These are phyloP conservation scores for Conticribra guillardii DNA, from an alignment of 108 stramenopile species.

Conservation along the genomic window DNA sequence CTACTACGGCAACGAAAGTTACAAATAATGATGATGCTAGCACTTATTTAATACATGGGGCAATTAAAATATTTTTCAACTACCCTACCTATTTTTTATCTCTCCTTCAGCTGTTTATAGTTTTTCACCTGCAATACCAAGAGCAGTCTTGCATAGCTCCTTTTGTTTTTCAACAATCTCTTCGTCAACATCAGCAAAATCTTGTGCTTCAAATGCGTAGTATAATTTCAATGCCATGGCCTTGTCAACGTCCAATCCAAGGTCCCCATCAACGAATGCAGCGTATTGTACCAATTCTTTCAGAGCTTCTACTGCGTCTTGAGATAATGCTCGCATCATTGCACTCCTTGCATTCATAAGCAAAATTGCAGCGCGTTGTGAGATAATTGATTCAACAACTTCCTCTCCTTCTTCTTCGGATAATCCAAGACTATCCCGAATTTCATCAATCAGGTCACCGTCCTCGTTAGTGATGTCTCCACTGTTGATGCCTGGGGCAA, in stretches of 20 bases:
- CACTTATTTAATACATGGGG: too few species aligned
- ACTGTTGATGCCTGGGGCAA: slow-evolving; percentile 70
- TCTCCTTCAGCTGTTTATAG: too few species aligned
- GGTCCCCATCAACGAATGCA: slow-evolving; percentile 75
- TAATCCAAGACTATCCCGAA: slow-evolving; percentile 86
- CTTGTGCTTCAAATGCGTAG: slow-evolving; percentile 74
- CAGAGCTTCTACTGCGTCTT: slow-evolving; percentile 69
- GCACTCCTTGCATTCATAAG: slow-evolving; percentile 59
- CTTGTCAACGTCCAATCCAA: slow-evolving; percentile 70
- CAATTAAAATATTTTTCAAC: too few species aligned
- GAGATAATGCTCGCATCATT: slow-evolving; percentile 74
- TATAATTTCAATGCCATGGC: slow-evolving; percentile 65
- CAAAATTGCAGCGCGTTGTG: slow-evolving; percentile 55
- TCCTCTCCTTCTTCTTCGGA: slow-evolving; percentile 73
- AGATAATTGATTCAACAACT: slow-evolving; percentile 64
- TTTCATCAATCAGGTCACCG: slow-evolving; percentile 71
- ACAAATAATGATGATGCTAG: too few species aligned
- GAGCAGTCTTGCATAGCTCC: slow-evolving; percentile 58
- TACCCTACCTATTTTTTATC: too few species aligned
- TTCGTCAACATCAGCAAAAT: slow-evolving; percentile 61
- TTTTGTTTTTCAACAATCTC: slow-evolving; percentile 65
- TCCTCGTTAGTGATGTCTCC: slow-evolving; percentile 80
- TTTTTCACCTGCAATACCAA: too few species aligned
- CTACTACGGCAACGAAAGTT: too few species aligned
- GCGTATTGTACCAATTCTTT: slow-evolving; percentile 75